A percentile compares a stretch with the other conserved stretches of the same genome.
phyloP scores from a whole-genome alignment of 2,329 filamentous ascomycete species.

The Alternaria postmessia region DNA sequence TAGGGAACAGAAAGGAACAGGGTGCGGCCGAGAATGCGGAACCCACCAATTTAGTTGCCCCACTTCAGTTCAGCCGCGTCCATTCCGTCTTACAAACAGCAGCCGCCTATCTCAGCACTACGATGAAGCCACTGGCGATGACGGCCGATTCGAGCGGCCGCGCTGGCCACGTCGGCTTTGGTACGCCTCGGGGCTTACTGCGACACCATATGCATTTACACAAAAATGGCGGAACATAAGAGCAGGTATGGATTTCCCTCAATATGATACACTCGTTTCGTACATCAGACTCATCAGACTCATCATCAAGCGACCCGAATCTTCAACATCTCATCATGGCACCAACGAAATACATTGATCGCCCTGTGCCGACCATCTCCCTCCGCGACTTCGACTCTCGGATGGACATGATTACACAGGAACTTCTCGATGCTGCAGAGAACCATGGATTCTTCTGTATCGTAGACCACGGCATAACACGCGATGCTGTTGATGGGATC shows the following conservation, averaged over 20 bases:
- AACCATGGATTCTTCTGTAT: slow-evolving; percentile 69
- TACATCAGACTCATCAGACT: background rate
- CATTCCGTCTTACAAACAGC: background rate
- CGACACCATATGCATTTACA: background rate
- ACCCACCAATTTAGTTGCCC: slow-evolving; percentile 4
- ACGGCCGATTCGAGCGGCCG: slow-evolving; percentile 10
- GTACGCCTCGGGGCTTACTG: background rate
- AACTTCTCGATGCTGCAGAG: slow-evolving; percentile 64
- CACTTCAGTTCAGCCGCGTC: slow-evolving; percentile 4
- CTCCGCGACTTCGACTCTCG: slow-evolving; percentile 62
- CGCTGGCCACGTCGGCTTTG: background rate
- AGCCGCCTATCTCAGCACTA: background rate
- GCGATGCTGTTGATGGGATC: slow-evolving; percentile 60
- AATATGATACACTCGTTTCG: background rate
- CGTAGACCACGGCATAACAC: slow-evolving; percentile 63
- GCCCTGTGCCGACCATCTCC: slow-evolving; percentile 52
- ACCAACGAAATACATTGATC: slow-evolving; percentile 22
- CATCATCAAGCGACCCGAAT: background rate
- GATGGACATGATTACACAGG: slow-evolving; percentile 61
- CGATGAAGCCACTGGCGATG: background rate
- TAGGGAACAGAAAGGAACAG: background rate
- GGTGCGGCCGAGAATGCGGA: slow-evolving; percentile 12
- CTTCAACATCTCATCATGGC: slow-evolving; percentile 12
- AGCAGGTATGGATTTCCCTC: background rate
- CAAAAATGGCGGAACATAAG: slow-evolving; percentile 9